Evolutionary conservation across 2,329 filamentous ascomycete genomes (phyloP), one percentile per base, ranked within the genome.

Genomic region (Colletotrichum aenigma): DNA sequence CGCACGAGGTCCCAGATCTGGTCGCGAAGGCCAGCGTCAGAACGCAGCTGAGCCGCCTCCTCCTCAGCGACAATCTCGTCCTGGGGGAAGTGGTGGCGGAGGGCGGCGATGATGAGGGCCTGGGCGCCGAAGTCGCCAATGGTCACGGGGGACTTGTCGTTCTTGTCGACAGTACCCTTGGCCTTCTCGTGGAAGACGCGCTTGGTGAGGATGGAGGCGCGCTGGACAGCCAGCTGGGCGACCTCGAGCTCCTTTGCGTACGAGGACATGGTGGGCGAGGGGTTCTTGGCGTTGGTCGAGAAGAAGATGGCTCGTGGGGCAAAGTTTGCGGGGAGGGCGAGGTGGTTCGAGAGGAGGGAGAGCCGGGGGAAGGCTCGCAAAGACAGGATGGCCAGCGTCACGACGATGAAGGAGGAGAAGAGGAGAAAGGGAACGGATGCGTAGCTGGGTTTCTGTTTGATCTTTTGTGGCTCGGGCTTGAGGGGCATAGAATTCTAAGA

Each of bases 111-210:
- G 86, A 99, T 98, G 79, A 99, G 92, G 36, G 97, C 96, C 88
- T 99, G 97, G 48, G 97, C 97, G 82, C 97, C 97, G 85, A 98
- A 98, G 87, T 99, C 97, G 84, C 96, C 97, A 81, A 98, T 97
- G 21, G 97, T 99, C 81, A 99, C 97, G 78, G 97, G 97, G 12
- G 96, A 98, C 83, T 95, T 95, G 89, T 99, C 97, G 85, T 95
- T 94, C 88, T 99, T 99, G 84, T 94, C 94, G 67, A 98, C 90
- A 61, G 97, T 98, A 80, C 96, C 96, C 88, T 98, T 98, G 81
- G 95, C 94, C 86, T 96, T 97, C 80, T 96, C 94, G 86, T 96
- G 85, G 82, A 90, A 90, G 80, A 90, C 88, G 48, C 85, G 84
- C 82, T 88, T 89, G 78, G 89, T 90, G 70, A 90, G 87, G 78